A percentile compares a stretch with the other conserved stretches of the same genome.
Evolutionary conservation across 805 yeast species (phyloP).

Genomic region (Candida multigemmis): DNA sequence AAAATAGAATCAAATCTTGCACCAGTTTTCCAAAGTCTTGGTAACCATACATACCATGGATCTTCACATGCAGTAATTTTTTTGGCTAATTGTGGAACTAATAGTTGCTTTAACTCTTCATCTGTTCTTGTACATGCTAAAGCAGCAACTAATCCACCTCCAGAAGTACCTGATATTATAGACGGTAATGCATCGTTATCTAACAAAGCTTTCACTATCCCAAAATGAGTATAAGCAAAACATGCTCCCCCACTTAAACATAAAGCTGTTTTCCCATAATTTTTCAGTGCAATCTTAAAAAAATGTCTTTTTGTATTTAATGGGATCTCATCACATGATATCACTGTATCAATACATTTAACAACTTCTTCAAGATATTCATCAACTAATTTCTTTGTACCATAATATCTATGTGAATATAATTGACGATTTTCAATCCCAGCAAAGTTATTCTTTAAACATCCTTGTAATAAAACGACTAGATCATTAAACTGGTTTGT

Average conservation of each 20-base stretch:
- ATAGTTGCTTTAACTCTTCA: slow-evolving; percentile 47
- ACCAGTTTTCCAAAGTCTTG: slow-evolving; percentile 65
- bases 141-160: slow-evolving; percentile 75
- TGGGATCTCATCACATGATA: slow-evolving; percentile 27
- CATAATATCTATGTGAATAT: slow-evolving; percentile 68
- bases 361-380: slow-evolving; percentile 47
- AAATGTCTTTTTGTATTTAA: slow-evolving; percentile 36
- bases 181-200: slow-evolving; percentile 60
- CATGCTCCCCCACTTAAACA: slow-evolving; percentile 76
- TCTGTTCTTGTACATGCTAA: slow-evolving; percentile 61
- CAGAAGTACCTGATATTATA: slow-evolving; percentile 70
- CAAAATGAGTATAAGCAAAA: slow-evolving; percentile 71
- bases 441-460: slow-evolving; percentile 66
- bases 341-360: slow-evolving; percentile 34
- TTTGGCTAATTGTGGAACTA: slow-evolving; percentile 53
- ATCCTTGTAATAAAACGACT: slow-evolving; percentile 50
- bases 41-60: slow-evolving; percentile 48
- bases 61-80: slow-evolving; percentile 67
- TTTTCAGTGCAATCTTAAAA: slow-evolving; percentile 49
- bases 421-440: slow-evolving; percentile 67
- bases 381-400: slow-evolving; percentile 56
- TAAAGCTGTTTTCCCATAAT: slow-evolving; percentile 64
- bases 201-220: slow-evolving; percentile 60
- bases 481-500: slow-evolving; percentile 34
- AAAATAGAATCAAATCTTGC: slow-evolving; percentile 68